Percentiles rank a stretch among this genome's conserved stretches.
These are phyloP conservation scores for Chionographis japonica DNA, from an alignment of 106 monocot genomes.

Conservation along the genomic window DNA sequence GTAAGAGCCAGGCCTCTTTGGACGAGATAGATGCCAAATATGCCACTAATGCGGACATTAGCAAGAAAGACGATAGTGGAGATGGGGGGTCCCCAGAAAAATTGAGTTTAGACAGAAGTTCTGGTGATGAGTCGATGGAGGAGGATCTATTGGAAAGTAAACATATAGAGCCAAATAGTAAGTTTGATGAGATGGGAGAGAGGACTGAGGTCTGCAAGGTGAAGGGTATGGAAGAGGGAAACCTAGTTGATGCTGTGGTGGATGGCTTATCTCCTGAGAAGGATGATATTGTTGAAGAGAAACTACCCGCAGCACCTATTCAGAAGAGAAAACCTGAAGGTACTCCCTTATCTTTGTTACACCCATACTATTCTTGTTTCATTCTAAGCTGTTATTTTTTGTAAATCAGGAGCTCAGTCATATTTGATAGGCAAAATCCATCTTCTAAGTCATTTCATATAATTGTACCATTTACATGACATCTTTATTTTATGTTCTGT, in stretches of 20 bases:
- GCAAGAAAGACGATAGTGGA: slow-evolving; percentile 33
- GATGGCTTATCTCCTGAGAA: slow-evolving; percentile 16
- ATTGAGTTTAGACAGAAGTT: slow-evolving; percentile 81
- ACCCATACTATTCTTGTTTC: no score
- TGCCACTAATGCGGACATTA: slow-evolving; percentile 24
- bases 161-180: slow-evolving; percentile 31
- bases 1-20: slow-evolving; percentile 38
- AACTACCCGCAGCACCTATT: slow-evolving; percentile 15
- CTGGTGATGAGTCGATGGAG: slow-evolving; percentile 80
- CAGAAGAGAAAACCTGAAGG: slow-evolving; percentile 93
- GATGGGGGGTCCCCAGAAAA: slow-evolving; percentile 57
- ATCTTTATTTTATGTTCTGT: no score
- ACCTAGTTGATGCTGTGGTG: slow-evolving; percentile 10
- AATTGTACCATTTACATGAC: no score
- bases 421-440: no score
- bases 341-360: slow-evolving; percentile 12
- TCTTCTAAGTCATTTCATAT: no score
- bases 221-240: slow-evolving; percentile 18
- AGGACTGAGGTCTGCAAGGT: slow-evolving; percentile 24
- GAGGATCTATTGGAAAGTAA: slow-evolving; percentile 66
- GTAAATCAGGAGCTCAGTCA: no score
- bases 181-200: slow-evolving; percentile 19
- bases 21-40: slow-evolving; percentile 41
- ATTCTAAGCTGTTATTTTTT: no score
- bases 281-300: slow-evolving; percentile 36